Evolutionary conservation across 176 grass and related monocot genomes (phyloP), one percentile per base, ranked within the genome.

Genomic region (Zea mays): DNA sequence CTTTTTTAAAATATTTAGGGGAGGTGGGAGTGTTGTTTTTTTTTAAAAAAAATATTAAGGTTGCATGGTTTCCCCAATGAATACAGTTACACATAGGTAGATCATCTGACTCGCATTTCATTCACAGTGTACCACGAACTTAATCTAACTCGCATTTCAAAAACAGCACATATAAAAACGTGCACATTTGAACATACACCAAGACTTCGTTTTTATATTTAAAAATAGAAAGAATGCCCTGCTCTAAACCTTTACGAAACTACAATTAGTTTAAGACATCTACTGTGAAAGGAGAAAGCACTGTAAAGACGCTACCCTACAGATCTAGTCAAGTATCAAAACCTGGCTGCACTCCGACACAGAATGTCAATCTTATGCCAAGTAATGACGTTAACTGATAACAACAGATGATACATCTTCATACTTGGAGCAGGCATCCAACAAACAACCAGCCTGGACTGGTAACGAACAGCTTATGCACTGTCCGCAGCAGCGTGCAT

Each of bases 361-460:
- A 34, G 81, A 88, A 88, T 85, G 88, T 78, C 79, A 92, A 80
- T 85, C 84, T 97, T 90, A 92, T 86, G 90, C 82, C 83, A 83
- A 84, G 78, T 87, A n/a, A 88, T 85, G 83, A 59, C 66, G 85
- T 89, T 75, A 88, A 92, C 71, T 37, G 68, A 92, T 69, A 69
- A 86, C 81, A 89, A 84, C 79, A 86, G 66, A 86, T 69, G 85
- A 92, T 88, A 90, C 85, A 88, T 81, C 45, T 90, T 86, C 63
- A 88, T 82, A 85, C 76, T 85, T 79, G 76, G 85, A 97, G 95
- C 91, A 86, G 95, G 95, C 91, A 92, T 94, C 89, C 81, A 88
- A 77, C 78, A 62, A 81, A 68, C 40, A 79, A 65, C 44, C 45
- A 66, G 67, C 11, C 37, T 54, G 33, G 19, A 38, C 65, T 34